Conservation (phyloP, 2,329 filamentous ascomycete genomes). For the Plenodomus lindquistii region DNA sequence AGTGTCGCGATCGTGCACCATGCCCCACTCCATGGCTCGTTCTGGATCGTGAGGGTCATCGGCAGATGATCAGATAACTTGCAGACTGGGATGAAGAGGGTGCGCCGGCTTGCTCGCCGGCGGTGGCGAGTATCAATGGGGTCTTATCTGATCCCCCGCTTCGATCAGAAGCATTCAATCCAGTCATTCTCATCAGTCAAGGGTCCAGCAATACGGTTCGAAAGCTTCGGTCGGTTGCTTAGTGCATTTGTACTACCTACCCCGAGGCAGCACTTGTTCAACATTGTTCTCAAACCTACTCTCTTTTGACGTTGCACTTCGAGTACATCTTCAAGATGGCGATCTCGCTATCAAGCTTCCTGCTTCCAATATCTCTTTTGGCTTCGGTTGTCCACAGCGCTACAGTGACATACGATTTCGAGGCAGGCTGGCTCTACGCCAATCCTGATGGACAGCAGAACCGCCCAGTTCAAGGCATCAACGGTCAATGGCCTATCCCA, state of each 20-base stretch:
- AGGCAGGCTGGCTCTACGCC: constrained; percentile 59
- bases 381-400: constrained; percentile 21
- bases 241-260: constrained; percentile 1
- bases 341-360: constrained; percentile 49
- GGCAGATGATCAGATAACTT: constrained; percentile 31
- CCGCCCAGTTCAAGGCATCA: constrained; percentile 68
- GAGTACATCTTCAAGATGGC: constrained; percentile 42
- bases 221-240: neutral
- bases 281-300: neutral
- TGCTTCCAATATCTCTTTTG: constrained; percentile 41
- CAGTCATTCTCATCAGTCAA: constrained; percentile 30
- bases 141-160: constrained; percentile 29
- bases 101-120: constrained; percentile 1
- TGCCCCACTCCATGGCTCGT: constrained; percentile 11
- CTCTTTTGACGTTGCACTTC: neutral
- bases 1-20: neutral
- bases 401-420: constrained; percentile 55
- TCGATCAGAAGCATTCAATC: constrained; percentile 15
- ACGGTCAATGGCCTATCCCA: constrained; percentile 74
- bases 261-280: constrained; percentile 1
- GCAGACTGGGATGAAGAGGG: constrained; percentile 2
- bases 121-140: constrained; percentile 3
- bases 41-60: constrained; percentile 6
- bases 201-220: neutral
- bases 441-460: constrained; percentile 58